Percentiles rank a stretch among this genome's conserved stretches.
phyloP scores from a whole-genome alignment of 805 yeast genomes.

The Schwanniomyces yamadae region DNA sequence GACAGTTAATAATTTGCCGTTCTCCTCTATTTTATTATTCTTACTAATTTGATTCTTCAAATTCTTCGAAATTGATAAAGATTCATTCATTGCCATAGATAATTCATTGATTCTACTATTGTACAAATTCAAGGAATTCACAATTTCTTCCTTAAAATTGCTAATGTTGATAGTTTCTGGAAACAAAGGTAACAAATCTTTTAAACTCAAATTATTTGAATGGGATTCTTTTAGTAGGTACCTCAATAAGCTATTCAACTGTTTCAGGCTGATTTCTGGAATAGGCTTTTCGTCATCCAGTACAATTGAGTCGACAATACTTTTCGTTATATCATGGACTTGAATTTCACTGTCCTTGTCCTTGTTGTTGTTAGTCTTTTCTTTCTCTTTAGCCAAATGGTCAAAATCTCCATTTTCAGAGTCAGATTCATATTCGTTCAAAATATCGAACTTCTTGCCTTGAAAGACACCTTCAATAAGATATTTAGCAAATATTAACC shows the following conservation, averaged over 20 bases:
- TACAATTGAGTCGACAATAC: slow-evolving; percentile 7
- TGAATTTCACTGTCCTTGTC: neutral
- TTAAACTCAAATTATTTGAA: slow-evolving; percentile 50
- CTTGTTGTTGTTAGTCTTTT: slow-evolving; percentile 2
- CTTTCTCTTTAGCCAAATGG: slow-evolving; percentile 4
- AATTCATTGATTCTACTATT: slow-evolving; percentile 64
- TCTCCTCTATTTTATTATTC: slow-evolving; percentile 27
- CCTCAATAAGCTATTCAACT: slow-evolving; percentile 25
- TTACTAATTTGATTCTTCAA: slow-evolving; percentile 59
- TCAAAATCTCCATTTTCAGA: neutral
- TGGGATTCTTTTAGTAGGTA: slow-evolving; percentile 29
- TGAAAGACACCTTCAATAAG: slow-evolving; percentile 37
- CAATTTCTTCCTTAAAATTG: slow-evolving; percentile 79
- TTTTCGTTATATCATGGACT: slow-evolving; percentile 13
- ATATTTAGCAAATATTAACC: slow-evolving; percentile 65
- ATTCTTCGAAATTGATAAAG: slow-evolving; percentile 57
- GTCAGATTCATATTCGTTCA: slow-evolving; percentile 12
- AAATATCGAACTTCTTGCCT: slow-evolving; percentile 17
- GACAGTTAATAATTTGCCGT: slow-evolving; percentile 53
- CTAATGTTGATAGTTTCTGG: slow-evolving; percentile 84
- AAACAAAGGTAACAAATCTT: slow-evolving; percentile 79
- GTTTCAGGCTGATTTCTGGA: slow-evolving; percentile 7
- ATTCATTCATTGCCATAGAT: slow-evolving; percentile 72
- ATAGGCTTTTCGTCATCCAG: neutral
- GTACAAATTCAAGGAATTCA: slow-evolving; percentile 71